phyloP scores from a whole-genome alignment of 2,329 filamentous ascomycete genomes.

The Drechmeria coniospora region DNA sequence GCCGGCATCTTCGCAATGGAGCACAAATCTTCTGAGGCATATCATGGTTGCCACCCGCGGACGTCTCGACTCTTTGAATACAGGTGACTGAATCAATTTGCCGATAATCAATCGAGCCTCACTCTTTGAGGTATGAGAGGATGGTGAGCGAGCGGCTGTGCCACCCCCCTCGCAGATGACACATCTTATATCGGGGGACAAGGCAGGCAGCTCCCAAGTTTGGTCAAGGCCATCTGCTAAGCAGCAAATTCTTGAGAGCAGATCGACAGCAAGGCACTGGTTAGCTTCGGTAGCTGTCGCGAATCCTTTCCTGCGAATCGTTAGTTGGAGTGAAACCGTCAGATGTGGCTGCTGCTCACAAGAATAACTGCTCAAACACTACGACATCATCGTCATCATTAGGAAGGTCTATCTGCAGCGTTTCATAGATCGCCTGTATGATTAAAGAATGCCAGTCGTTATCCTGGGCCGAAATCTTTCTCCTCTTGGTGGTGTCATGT shows the following conservation, averaged over 20 bases:
- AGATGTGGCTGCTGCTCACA: constrained; percentile 25
- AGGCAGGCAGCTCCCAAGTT: not conserved
- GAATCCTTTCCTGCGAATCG: constrained; percentile 22
- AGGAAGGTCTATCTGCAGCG: constrained; percentile 12
- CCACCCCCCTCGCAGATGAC: constrained; percentile 10
- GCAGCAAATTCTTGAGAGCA: constrained; percentile 35
- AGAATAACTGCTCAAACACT: constrained; percentile 21
- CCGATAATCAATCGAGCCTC: constrained; percentile 28
- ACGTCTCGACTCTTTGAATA: constrained; percentile 38
- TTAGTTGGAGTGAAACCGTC: constrained; percentile 7
- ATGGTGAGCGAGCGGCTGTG: not conserved
- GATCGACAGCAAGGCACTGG: constrained; percentile 36
- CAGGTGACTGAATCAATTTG: constrained; percentile 26
- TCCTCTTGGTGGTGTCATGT: constrained; percentile 14
- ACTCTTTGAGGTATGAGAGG: constrained; percentile 13
- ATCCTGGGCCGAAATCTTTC: constrained; percentile 10
- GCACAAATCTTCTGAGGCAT: constrained; percentile 51
- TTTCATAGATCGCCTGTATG: constrained; percentile 10
- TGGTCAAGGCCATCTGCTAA: constrained; percentile 6
- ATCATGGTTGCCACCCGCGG: constrained; percentile 57
- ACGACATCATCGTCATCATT: constrained; percentile 10
- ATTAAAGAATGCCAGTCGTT: constrained; percentile 9
- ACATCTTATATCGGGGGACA: constrained; percentile 6
- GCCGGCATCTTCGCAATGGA: constrained; percentile 44
- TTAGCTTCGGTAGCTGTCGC: constrained; percentile 28